These are phyloP conservation scores for Eimeria falciformis DNA, from an alignment of 169 alveolate species.

Conservation along the genomic window DNA sequence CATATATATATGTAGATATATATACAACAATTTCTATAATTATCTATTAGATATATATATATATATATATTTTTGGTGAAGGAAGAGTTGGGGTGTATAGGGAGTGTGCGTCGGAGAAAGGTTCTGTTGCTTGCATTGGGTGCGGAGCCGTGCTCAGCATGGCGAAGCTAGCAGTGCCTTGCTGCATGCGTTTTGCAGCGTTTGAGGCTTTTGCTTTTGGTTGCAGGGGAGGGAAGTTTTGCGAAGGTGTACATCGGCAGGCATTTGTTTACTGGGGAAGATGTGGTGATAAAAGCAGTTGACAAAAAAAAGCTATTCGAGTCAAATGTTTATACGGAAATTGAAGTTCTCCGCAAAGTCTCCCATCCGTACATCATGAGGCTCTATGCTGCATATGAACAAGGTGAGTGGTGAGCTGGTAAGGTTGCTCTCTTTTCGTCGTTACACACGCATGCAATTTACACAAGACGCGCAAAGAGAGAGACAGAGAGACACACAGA, in stretches of 20 bases:
- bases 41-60: no score
- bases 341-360: conserved; percentile 86
- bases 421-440: neutral
- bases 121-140: no score
- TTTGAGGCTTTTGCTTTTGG: neutral
- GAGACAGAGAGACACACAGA: neutral
- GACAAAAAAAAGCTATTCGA: conserved; percentile 79
- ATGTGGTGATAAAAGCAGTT: conserved; percentile 82
- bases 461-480: neutral
- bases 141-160: no score
- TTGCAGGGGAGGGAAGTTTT: conserved; percentile 79
- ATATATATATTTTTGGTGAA: no score
- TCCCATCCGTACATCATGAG: conserved; percentile 88
- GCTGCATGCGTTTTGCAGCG: no score
- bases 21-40: no score
- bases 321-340: conserved; percentile 85
- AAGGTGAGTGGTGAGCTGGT: conserved; percentile 40
- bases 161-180: no score
- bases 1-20: no score
- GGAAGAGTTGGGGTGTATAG: no score
- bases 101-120: no score
- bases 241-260: conserved; percentile 67
- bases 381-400: conserved; percentile 88
- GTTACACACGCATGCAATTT: neutral
- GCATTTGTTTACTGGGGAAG: conserved; percentile 76